Evolutionary conservation across 1,139 yeast genomes (phyloP).

Genomic region (Saccharomyces hybrid): DNA sequence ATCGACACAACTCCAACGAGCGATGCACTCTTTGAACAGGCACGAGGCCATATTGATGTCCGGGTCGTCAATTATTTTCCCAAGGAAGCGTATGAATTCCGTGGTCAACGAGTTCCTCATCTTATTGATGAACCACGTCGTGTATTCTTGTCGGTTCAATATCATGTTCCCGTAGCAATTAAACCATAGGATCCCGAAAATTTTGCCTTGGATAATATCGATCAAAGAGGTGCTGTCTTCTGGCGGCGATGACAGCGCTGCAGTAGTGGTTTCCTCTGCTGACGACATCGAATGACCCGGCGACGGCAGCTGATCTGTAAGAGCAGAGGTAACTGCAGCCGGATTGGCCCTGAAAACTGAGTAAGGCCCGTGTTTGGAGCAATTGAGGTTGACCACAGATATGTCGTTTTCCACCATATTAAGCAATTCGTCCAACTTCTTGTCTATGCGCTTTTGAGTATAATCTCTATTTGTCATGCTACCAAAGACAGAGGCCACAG

Average conservation of each 20-base stretch:
- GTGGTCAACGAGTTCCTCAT: conserved; percentile 9
- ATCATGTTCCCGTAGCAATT: conserved; percentile 14
- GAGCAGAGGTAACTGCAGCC: neutral
- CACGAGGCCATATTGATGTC: conserved; percentile 4
- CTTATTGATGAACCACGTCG: conserved; percentile 14
- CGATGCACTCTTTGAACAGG: conserved; percentile 3
- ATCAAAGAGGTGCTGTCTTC: neutral
- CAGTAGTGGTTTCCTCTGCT: neutral
- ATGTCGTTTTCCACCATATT: conserved; percentile 13
- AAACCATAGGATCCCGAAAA: conserved; percentile 11
- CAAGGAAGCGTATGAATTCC: conserved; percentile 8
- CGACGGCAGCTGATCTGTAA: neutral
- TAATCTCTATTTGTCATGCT: conserved; percentile 8
- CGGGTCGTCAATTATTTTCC: conserved; percentile 7
- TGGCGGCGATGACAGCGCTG: neutral
- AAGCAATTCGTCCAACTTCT: conserved; percentile 14
- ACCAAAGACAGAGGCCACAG: conserved; percentile 20
- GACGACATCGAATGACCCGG: neutral
- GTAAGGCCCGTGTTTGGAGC: neutral
- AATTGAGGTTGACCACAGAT: neutral
- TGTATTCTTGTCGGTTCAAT: conserved; percentile 10
- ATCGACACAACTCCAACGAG: conserved; percentile 3
- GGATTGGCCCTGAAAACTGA: neutral
- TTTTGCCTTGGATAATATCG: conserved; percentile 9
- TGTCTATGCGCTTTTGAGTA: conserved; percentile 20